Percentiles rank a stretch among this genome's conserved stretches.
These are phyloP conservation scores for Boletellus deceptivus DNA, from an alignment of 1,284 basidiomycete species.

Conservation along the genomic window DNA sequence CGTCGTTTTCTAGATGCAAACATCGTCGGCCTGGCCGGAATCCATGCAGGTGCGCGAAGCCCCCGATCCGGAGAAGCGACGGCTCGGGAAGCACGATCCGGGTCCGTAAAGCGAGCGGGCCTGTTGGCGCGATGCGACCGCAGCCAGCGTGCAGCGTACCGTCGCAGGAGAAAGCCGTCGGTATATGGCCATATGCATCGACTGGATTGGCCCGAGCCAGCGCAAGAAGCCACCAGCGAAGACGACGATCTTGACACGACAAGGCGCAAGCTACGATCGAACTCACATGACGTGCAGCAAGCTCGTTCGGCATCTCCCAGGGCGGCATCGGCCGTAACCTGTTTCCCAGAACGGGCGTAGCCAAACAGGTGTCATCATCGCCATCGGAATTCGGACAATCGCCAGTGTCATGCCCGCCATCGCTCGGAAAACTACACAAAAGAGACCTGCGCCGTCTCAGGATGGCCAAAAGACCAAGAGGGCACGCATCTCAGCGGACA, in stretches of 20 bases:
- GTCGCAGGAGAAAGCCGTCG: not conserved
- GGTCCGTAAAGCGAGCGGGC: no score
- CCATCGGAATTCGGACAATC: no score
- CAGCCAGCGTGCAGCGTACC: not conserved
- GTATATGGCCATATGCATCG: slow-evolving; percentile 10
- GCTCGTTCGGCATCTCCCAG: slow-evolving; percentile 15
- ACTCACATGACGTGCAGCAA: slow-evolving; percentile 13
- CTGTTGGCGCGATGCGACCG: not conserved
- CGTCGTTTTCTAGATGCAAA: slow-evolving; percentile 8
- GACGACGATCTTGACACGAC: slow-evolving; percentile 27
- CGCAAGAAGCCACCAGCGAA: slow-evolving; percentile 20
- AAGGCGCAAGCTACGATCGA: slow-evolving; percentile 10
- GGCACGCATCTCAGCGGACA: slow-evolving; percentile 35
- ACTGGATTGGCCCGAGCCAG: slow-evolving; percentile 10
- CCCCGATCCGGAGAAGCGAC: slow-evolving; percentile 19
- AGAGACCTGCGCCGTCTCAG: slow-evolving; percentile 48
- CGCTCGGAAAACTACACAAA: slow-evolving; percentile 41
- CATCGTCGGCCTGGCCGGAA: not conserved
- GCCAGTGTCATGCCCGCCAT: slow-evolving; percentile 20
- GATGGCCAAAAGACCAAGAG: slow-evolving; percentile 54
- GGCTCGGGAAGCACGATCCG: not conserved
- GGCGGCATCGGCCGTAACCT: no score
- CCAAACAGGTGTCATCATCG: no score
- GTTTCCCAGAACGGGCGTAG: no score
- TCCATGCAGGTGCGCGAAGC: slow-evolving; percentile 21